Conservation (phyloP, 805 yeast species). For the Kuraishia cidri region DNA sequence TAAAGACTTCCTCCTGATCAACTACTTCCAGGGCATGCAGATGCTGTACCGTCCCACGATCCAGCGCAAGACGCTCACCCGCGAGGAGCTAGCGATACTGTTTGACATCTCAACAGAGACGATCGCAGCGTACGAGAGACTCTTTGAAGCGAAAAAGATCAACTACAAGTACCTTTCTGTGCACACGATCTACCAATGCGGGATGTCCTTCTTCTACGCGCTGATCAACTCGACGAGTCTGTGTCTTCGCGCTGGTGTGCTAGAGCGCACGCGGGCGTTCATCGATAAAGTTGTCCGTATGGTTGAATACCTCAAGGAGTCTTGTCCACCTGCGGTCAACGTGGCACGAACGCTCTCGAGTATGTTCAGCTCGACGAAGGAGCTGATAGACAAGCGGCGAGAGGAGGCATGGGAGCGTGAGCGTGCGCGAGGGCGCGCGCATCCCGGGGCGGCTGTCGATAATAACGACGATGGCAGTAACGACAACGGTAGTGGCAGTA, state of each 20-base stretch:
- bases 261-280: slow-evolving; percentile 3
- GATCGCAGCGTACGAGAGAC: slow-evolving; percentile 7
- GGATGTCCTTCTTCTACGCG: slow-evolving; percentile 9
- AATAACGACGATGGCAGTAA: no score
- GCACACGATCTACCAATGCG: slow-evolving; percentile 11
- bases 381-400: slow-evolving; percentile 4
- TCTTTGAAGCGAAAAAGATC: slow-evolving; percentile 5
- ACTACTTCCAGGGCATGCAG: slow-evolving; percentile 11
- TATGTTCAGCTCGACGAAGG: slow-evolving; percentile 8
- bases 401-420: not conserved
- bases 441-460: no score
- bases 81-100: slow-evolving; percentile 6
- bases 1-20: slow-evolving; percentile 8
- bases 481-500: no score
- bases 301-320: slow-evolving; percentile 4
- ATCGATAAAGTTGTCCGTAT: slow-evolving; percentile 3
- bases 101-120: slow-evolving; percentile 7
- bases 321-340: slow-evolving; percentile 9
- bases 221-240: slow-evolving; percentile 10
- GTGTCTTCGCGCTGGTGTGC: slow-evolving; percentile 3
- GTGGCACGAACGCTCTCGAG: slow-evolving; percentile 6
- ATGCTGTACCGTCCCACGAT: slow-evolving; percentile 9
- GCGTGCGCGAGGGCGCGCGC: no score
- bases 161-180: slow-evolving; percentile 13
- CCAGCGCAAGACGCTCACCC: slow-evolving; percentile 1